A percentile compares a stretch with the other conserved stretches of the same genome.
These are phyloP conservation scores for Myriosclerotinia scirpicola DNA, from an alignment of 2,329 filamentous ascomycete species.

Conservation along the genomic window DNA sequence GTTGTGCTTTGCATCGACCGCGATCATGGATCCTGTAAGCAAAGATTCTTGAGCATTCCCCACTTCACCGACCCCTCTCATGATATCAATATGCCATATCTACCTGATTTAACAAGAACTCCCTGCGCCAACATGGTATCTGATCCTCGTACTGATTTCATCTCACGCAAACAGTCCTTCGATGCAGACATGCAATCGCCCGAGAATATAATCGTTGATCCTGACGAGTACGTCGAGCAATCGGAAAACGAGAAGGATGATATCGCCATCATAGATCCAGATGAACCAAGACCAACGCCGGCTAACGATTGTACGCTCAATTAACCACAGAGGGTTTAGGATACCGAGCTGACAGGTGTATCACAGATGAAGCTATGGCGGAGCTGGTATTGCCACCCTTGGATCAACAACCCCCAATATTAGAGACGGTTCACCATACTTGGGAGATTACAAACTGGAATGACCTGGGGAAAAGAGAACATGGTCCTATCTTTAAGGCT, in stretches of 20 bases:
- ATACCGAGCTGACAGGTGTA: conserved; percentile 30
- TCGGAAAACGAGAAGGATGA: conserved; percentile 43
- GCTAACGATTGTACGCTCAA: conserved; percentile 44
- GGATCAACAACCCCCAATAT: conserved; percentile 72
- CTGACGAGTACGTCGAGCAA: conserved; percentile 37
- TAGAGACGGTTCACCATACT: conserved; percentile 73
- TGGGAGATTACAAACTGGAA: conserved; percentile 90
- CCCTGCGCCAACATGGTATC: conserved; percentile 9
- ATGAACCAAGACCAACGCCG: conserved; percentile 34
- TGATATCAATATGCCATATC: conserved; percentile 3
- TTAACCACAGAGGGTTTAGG: background rate
- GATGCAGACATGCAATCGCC: conserved; percentile 37
- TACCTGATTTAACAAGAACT: background rate
- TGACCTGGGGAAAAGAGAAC: conserved; percentile 72
- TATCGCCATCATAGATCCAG: conserved; percentile 45
- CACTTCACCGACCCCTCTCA: conserved; percentile 14
- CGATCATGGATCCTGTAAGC: conserved; percentile 28
- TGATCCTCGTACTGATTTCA: conserved; percentile 6
- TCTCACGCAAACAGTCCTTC: conserved; percentile 31
- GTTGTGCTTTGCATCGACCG: conserved; percentile 14
- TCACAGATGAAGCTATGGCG: conserved; percentile 78
- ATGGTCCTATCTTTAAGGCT: conserved; percentile 84
- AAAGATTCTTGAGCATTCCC: conserved; percentile 23
- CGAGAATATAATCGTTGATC: conserved; percentile 40
- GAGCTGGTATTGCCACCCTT: conserved; percentile 73